Percentiles rank a stretch among this genome's conserved stretches.
phyloP scores from a whole-genome alignment of 345 rosid species.

The Murraya paniculata region DNA sequence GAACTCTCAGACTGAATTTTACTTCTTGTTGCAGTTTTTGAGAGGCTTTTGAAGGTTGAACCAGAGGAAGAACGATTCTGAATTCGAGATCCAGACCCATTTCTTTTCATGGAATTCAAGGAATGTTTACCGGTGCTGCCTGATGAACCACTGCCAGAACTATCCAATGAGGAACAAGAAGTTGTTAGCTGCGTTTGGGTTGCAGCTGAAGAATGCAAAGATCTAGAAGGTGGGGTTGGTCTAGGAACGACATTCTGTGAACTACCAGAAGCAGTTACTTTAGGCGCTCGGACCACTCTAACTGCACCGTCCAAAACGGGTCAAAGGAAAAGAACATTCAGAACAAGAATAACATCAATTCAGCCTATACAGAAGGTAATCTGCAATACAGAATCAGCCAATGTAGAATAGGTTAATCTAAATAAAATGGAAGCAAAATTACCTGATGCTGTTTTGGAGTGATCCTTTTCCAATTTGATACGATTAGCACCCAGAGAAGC shows the following conservation, averaged over 20 bases:
- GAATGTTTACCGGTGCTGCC: slow-evolving; percentile 37
- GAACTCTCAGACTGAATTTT: slow-evolving; percentile 37
- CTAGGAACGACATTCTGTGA: slow-evolving; percentile 38
- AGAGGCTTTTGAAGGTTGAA: slow-evolving; percentile 24
- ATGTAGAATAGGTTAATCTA: neutral
- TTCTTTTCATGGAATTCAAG: slow-evolving; percentile 28
- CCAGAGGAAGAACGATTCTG: slow-evolving; percentile 31
- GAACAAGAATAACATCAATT: slow-evolving; percentile 7
- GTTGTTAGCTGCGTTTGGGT: slow-evolving; percentile 48
- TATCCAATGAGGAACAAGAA: slow-evolving; percentile 64
- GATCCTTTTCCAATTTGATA: slow-evolving; percentile 50
- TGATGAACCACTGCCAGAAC: slow-evolving; percentile 61
- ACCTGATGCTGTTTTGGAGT: slow-evolving; percentile 35
- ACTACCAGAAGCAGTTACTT: slow-evolving; percentile 33
- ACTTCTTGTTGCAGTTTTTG: slow-evolving; percentile 34
- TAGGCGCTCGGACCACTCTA: slow-evolving; percentile 37
- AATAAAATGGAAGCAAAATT: slow-evolving; percentile 3
- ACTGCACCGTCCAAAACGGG: slow-evolving; percentile 35
- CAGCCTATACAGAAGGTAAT: neutral
- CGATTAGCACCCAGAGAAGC: slow-evolving; percentile 48
- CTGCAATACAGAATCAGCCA: neutral
- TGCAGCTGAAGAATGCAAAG: slow-evolving; percentile 44
- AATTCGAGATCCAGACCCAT: slow-evolving; percentile 28
- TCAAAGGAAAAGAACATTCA: slow-evolving; percentile 13
- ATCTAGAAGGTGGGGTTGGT: slow-evolving; percentile 40